phyloP scores from a whole-genome alignment of 1,139 yeast genomes.

The Suhomyces bokatorum region DNA sequence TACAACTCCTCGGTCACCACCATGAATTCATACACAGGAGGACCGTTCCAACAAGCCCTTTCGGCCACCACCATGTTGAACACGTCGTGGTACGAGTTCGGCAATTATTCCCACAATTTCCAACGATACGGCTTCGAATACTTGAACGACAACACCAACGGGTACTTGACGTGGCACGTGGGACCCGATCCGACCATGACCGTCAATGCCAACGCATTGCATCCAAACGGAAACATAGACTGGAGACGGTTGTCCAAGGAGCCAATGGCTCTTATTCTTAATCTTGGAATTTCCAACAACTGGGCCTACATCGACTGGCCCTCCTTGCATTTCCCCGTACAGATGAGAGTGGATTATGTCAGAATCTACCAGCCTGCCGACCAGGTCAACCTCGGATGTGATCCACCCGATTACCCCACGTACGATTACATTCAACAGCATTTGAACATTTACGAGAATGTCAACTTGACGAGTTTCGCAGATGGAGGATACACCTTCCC shows the following conservation, averaged over 20 bases:
- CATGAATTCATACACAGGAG: slow-evolving; percentile 33
- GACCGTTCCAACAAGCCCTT: slow-evolving; percentile 32
- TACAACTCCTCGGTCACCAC: slow-evolving; percentile 24
- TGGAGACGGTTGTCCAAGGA: slow-evolving; percentile 29
- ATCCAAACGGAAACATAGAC: slow-evolving; percentile 31
- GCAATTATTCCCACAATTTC: slow-evolving; percentile 21
- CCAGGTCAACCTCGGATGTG: slow-evolving; percentile 26
- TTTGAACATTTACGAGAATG: slow-evolving; percentile 23
- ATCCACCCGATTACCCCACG: slow-evolving; percentile 28
- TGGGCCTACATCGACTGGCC: slow-evolving; percentile 38
- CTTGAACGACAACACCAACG: slow-evolving; percentile 25
- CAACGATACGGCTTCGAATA: slow-evolving; percentile 29
- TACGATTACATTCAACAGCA: slow-evolving; percentile 26
- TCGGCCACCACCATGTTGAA: slow-evolving; percentile 30
- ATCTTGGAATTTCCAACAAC: slow-evolving; percentile 30
- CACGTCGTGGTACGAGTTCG: slow-evolving; percentile 27
- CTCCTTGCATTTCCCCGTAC: slow-evolving; percentile 25
- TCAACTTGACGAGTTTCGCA: slow-evolving; percentile 24
- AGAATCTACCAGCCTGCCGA: slow-evolving; percentile 30
- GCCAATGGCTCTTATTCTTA: slow-evolving; percentile 30
- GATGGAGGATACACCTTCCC: slow-evolving; percentile 28
- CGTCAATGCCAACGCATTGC: slow-evolving; percentile 25
- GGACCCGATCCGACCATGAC: slow-evolving; percentile 29
- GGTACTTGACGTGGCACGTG: slow-evolving; percentile 30
- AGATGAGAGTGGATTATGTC: slow-evolving; percentile 26